Conservation (phyloP, 257 asterid genomes). For the Jacaranda mimosifolia region DNA sequence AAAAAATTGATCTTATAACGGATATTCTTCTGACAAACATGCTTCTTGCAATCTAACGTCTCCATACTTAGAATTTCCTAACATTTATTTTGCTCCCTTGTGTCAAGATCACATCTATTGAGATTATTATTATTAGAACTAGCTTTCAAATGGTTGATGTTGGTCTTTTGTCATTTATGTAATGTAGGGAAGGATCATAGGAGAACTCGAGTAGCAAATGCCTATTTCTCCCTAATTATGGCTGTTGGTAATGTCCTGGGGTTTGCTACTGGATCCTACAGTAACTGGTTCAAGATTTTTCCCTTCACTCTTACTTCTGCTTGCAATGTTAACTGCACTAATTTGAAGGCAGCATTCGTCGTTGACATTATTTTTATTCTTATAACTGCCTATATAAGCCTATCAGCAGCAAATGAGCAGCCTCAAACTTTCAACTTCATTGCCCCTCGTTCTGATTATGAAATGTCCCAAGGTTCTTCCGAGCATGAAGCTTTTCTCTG, state of each 20-base stretch:
- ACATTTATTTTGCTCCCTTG: background rate
- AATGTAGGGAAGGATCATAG: constrained; percentile 76
- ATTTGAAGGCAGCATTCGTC: constrained; percentile 71
- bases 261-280: constrained; percentile 84
- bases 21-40: background rate
- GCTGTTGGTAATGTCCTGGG: constrained; percentile 91
- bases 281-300: constrained; percentile 78
- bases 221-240: constrained; percentile 82
- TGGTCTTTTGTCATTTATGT: constrained; percentile 22
- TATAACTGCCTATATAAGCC: constrained; percentile 68
- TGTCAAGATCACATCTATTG: background rate
- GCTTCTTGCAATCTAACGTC: background rate
- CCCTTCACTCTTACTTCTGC: constrained; percentile 76
- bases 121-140: constrained; percentile 16
- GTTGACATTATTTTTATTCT: constrained; percentile 53
- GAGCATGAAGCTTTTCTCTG: constrained; percentile 81
- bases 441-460: constrained; percentile 47
- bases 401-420: constrained; percentile 72
- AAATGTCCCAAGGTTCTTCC: constrained; percentile 44
- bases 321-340: constrained; percentile 81
- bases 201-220: constrained; percentile 82
- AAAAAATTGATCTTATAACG: background rate
- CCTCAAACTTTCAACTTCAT: constrained; percentile 46
- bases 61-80: background rate
- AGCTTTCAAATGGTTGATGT: constrained; percentile 27